Percentiles rank a stretch among this genome's conserved stretches.
phyloP scores from a whole-genome alignment of 352 stramenopile genomes.

The Phytophthora cryptogea region DNA sequence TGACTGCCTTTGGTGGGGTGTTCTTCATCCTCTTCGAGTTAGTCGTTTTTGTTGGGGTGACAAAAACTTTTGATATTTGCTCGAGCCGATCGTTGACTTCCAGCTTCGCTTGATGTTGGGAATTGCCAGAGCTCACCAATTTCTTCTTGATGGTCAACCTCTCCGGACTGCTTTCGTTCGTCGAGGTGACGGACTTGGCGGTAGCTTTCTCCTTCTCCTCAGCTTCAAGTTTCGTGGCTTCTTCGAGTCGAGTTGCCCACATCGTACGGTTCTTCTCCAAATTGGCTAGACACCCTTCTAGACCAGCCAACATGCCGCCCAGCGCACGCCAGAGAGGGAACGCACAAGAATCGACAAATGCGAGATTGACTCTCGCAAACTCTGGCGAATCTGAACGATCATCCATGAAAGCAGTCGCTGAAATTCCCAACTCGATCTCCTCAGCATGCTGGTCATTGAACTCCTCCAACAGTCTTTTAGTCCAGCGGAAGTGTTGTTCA shows the following conservation, averaged over 20 bases:
- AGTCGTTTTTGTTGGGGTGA: conserved; percentile 21
- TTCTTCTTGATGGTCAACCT: conserved; percentile 23
- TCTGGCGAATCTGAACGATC: conserved; percentile 58
- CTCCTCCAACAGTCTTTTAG: conserved; percentile 64
- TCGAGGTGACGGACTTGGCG: neutral
- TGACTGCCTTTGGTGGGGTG: conserved; percentile 1
- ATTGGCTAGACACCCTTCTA: conserved; percentile 65
- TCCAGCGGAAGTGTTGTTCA: conserved; percentile 70
- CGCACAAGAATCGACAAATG: conserved; percentile 85
- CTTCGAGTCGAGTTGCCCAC: conserved; percentile 50
- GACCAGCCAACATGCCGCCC: conserved; percentile 58
- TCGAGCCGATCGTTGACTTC: neutral
- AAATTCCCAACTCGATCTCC: conserved; percentile 66
- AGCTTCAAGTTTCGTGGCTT: conserved; percentile 24
- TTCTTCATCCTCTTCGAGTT: conserved; percentile 2
- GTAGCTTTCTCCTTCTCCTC: conserved; percentile 14
- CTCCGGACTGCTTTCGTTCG: conserved; percentile 3
- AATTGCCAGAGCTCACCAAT: neutral
- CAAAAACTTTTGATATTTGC: conserved; percentile 5
- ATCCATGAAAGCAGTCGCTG: conserved; percentile 82
- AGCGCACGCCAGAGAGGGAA: conserved; percentile 85
- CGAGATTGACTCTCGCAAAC: conserved; percentile 75
- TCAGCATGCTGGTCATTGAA: conserved; percentile 86
- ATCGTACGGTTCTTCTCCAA: conserved; percentile 70
- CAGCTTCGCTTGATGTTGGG: neutral